Evolutionary conservation across 495 filamentous ascomycete species (phyloP), one percentile per base, ranked within the genome.

Genomic region (Penicillium ucsense): DNA sequence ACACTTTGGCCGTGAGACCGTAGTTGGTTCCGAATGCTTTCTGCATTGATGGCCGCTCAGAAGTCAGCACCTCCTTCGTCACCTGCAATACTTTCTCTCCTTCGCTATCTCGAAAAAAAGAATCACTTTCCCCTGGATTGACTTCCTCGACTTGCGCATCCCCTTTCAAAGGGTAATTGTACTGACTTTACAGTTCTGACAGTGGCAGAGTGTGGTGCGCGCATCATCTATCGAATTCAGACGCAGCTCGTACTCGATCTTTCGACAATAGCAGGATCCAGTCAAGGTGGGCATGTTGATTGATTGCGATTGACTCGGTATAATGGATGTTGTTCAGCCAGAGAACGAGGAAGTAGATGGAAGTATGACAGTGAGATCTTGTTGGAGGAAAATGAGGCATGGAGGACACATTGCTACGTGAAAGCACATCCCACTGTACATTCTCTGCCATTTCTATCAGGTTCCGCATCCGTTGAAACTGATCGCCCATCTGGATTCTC

Each of bases 141-240:
- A 9, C 8, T 10, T 34, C 20, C 20, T 20, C 20, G 20, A 20
- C 20, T 20, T 20, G 20, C 20, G 20, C 20, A 20, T 20, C 2
- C 20, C 20, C 20, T 20, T 20, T 20, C 20, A 20, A 20, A 20
- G 20, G 20, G 20, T 5, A n/a, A 4, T 31, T 20, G 5, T 5
- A 38, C 41, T 5, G 50, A 74, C 71, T 49, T 77, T 78, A 67
- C 81, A 84, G 59, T 77, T 83, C 27, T 56, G 49, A 57, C 83
- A 85, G 59, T 86, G 81, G 57, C 81, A 85, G 31, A 86, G 62
- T 0, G 76, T 80, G 0, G 80, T 84, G 38, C 81, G 70, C 0
- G 81, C 80, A 27, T 81, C 73, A n/a, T 78, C 67, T 0, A 66
- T 59, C 0, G 75, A 75, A 8, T 43, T 52, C 3, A 79, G 62